phyloP scores from a whole-genome alignment of 2,329 filamentous ascomycete genomes.

The Sodiomyces alkalinus region DNA sequence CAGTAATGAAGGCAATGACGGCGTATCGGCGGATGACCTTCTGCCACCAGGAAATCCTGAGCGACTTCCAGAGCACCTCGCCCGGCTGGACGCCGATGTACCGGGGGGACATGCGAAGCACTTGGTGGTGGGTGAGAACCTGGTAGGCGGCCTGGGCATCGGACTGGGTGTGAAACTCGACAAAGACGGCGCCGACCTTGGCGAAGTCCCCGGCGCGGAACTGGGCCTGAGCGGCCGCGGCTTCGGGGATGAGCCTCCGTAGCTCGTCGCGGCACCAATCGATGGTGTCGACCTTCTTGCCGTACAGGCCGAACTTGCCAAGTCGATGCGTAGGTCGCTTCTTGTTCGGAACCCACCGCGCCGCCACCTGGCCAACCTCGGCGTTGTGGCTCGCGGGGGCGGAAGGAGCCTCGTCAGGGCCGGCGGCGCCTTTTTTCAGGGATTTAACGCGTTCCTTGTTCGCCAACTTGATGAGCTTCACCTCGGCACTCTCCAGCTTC shows the following conservation, averaged over 20 bases:
- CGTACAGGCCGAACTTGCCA: slow-evolving; percentile 40
- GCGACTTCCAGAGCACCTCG: slow-evolving; percentile 78
- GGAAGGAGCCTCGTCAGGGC: slow-evolving; percentile 25
- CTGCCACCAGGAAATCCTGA: slow-evolving; percentile 80
- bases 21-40: slow-evolving; percentile 55
- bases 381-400: slow-evolving; percentile 40
- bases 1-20: slow-evolving; percentile 57
- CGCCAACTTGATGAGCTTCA: slow-evolving; percentile 66
- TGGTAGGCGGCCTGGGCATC: slow-evolving; percentile 82
- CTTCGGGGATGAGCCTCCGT: slow-evolving; percentile 52
- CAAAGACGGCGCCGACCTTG: slow-evolving; percentile 65
- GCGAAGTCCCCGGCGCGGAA: slow-evolving; percentile 51
- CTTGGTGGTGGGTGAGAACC: slow-evolving; percentile 71
- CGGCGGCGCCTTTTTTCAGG: slow-evolving; percentile 40
- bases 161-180: slow-evolving; percentile 73
- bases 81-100: slow-evolving; percentile 69
- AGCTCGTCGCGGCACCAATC: slow-evolving; percentile 70
- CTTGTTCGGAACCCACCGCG: slow-evolving; percentile 58
- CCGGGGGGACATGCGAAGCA: slow-evolving; percentile 73
- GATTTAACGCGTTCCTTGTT: slow-evolving; percentile 58
- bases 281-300: slow-evolving; percentile 87
- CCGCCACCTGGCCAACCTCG: slow-evolving; percentile 50
- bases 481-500: slow-evolving; percentile 75
- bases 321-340: slow-evolving; percentile 63
- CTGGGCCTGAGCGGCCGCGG: slow-evolving; percentile 49